Evolutionary conservation across 805 yeast species (phyloP).

Genomic region (Pichia heedii): DNA sequence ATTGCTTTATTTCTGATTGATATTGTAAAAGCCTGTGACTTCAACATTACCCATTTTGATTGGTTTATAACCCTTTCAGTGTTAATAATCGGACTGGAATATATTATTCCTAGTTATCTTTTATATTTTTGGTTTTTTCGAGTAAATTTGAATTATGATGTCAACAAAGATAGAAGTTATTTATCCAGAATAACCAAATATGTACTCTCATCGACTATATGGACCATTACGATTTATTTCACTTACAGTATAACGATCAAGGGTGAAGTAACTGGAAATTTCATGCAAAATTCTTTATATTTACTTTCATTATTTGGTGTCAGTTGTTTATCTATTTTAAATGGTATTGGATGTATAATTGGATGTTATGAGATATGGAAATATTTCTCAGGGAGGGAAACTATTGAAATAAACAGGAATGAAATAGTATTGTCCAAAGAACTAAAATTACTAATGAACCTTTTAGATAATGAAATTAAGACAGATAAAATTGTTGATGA

Average conservation of each 20-base stretch:
- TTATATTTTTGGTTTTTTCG: constrained; percentile 8
- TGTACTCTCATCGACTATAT: constrained; percentile 15
- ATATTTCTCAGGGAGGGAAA: constrained; percentile 1
- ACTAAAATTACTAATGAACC: constrained; percentile 16
- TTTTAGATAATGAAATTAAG: constrained; percentile 13
- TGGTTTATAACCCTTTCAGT: constrained; percentile 33
- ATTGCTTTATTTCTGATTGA: constrained; percentile 24
- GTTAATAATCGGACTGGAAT: constrained; percentile 31
- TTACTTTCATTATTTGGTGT: constrained; percentile 42
- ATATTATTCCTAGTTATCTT: constrained; percentile 36
- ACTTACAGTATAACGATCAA: not conserved
- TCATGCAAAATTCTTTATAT: constrained; percentile 30
- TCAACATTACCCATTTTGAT: constrained; percentile 23
- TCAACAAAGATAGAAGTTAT: not conserved
- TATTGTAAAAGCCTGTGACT: constrained; percentile 17
- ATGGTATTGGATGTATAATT: constrained; percentile 44
- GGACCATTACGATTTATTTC: constrained; percentile 31
- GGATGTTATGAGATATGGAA: constrained; percentile 29
- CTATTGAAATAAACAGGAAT: constrained; percentile 17
- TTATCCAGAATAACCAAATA: constrained; percentile 4
- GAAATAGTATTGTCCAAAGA: constrained; percentile 21
- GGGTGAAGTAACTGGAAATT: constrained; percentile 5
- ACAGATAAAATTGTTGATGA: not conserved
- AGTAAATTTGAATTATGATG: not conserved
- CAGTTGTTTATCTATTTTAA: constrained; percentile 39